phyloP scores from a whole-genome alignment of 2,329 filamentous ascomycete genomes.

The Boeremia lycopersici region DNA sequence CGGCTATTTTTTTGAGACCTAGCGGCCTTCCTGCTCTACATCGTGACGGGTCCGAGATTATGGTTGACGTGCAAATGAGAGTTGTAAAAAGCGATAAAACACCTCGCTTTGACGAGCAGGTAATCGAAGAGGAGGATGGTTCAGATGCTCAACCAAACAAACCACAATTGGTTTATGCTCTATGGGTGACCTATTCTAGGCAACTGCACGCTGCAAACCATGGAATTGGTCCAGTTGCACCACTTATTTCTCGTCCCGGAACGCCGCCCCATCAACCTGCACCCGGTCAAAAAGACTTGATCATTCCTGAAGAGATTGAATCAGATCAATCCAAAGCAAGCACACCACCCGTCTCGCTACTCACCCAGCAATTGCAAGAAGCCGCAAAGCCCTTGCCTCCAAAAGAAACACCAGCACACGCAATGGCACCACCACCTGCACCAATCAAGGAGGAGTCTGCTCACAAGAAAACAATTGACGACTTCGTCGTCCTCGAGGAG shows the following conservation, averaged over 20 bases:
- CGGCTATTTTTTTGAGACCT: constrained; percentile 79
- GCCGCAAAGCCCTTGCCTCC: constrained; percentile 55
- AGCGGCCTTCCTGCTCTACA: constrained; percentile 85
- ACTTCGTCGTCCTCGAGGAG: constrained; percentile 92
- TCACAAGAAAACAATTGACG: constrained; percentile 80
- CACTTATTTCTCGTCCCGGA: constrained; percentile 65
- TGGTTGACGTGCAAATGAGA: constrained; percentile 94
- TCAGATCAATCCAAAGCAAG: constrained; percentile 41
- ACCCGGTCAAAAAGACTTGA: constrained; percentile 67
- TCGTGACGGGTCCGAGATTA: constrained; percentile 87
- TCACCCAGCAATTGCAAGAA: constrained; percentile 59
- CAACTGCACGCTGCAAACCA: constrained; percentile 80
- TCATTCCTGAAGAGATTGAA: constrained; percentile 46
- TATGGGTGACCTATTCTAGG: constrained; percentile 97
- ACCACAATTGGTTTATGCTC: constrained; percentile 82
- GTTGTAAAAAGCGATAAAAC: constrained; percentile 83
- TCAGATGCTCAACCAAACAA: constrained; percentile 55
- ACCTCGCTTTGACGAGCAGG: constrained; percentile 60
- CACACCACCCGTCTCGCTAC: constrained; percentile 52
- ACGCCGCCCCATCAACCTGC: constrained; percentile 81
- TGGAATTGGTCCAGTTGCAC: constrained; percentile 66
- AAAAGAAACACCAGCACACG: constrained; percentile 9
- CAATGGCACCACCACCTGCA: constrained; percentile 23
- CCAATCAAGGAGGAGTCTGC: constrained; percentile 28
- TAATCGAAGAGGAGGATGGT: constrained; percentile 64